Conservation (phyloP, 108 stramenopile genomes). For the Skeletonema marinoi region DNA sequence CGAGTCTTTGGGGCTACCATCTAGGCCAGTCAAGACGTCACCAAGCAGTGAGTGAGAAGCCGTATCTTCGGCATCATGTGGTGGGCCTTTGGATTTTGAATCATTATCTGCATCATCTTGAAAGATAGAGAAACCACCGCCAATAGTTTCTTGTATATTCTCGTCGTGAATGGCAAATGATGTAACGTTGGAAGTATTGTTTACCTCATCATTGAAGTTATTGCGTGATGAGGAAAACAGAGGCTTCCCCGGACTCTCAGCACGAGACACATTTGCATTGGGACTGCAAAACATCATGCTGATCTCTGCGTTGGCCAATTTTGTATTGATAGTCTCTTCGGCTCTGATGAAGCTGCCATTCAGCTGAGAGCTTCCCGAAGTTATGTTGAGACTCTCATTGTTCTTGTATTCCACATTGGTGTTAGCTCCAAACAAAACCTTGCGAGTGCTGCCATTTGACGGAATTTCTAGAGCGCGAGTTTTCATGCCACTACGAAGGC, state of each 20-base stretch:
- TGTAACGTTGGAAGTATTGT: not conserved
- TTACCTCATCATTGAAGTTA: not conserved
- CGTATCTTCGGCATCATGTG: slow-evolving; percentile 7
- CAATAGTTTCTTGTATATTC: not conserved
- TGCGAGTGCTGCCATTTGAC: slow-evolving; percentile 5
- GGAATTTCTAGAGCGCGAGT: not conserved
- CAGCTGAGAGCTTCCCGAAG: slow-evolving; percentile 70
- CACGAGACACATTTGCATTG: slow-evolving; percentile 29
- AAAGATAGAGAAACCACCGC: not conserved
- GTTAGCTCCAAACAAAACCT: slow-evolving; percentile 49
- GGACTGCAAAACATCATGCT: slow-evolving; percentile 92
- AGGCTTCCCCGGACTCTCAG: slow-evolving; percentile 22
- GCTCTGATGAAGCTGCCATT: slow-evolving; percentile 53
- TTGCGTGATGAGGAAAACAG: slow-evolving; percentile 9
- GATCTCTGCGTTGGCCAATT: slow-evolving; percentile 77
- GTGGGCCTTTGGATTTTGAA: slow-evolving; percentile 1
- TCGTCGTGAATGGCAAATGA: slow-evolving; percentile 19
- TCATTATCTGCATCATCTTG: slow-evolving; percentile 56
- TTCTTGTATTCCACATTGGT: slow-evolving; percentile 44
- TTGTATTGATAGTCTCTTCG: slow-evolving; percentile 86
- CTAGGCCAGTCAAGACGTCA: not conserved
- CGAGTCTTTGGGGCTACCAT: not conserved
- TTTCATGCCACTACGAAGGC: not conserved
- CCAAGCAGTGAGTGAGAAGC: slow-evolving; percentile 3
- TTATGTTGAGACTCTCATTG: slow-evolving; percentile 47